Percentiles rank a stretch among this genome's conserved stretches.
Conservation (phyloP, 768 basidiomycete genomes). For the Amanita thiersii region DNA sequence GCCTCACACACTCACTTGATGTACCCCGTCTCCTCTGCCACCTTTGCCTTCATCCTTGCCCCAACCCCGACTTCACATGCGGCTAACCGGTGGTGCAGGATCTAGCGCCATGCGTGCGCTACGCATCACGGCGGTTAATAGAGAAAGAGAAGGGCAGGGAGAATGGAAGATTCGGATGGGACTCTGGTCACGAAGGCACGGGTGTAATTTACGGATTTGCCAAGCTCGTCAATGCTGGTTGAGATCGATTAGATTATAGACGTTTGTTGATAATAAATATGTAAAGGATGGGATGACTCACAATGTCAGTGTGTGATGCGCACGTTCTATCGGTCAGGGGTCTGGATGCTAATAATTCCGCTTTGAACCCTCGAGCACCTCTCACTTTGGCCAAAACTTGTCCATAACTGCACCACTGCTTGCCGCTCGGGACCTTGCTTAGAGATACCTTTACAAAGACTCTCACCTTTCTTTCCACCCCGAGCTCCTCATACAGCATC, state of each 20-base stretch:
- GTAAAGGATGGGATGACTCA: slow-evolving; percentile 27
- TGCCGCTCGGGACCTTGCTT: slow-evolving; percentile 37
- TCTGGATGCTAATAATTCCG: slow-evolving; percentile 19
- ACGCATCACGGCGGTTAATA: slow-evolving; percentile 37
- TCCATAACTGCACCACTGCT: slow-evolving; percentile 41
- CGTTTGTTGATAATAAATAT: slow-evolving; percentile 3
- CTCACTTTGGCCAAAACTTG: slow-evolving; percentile 64
- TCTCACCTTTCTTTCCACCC: slow-evolving; percentile 39
- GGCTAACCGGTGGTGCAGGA: slow-evolving; percentile 69
- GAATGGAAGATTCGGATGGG: slow-evolving; percentile 36
- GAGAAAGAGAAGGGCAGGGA: slow-evolving; percentile 24
- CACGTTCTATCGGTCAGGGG: slow-evolving; percentile 55
- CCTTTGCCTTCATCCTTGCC: slow-evolving; percentile 14
- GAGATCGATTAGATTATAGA: slow-evolving; percentile 8
- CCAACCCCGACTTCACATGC: slow-evolving; percentile 11
- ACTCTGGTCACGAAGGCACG: slow-evolving; percentile 57
- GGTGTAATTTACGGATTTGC: slow-evolving; percentile 48
- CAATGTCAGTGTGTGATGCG: slow-evolving; percentile 56
- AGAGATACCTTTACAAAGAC: slow-evolving; percentile 44
- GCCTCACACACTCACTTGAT: slow-evolving; percentile 67
- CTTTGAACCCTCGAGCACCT: slow-evolving; percentile 31
- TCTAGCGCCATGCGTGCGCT: slow-evolving; percentile 56
- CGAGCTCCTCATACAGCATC: slow-evolving; percentile 34
- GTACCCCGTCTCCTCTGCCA: slow-evolving; percentile 47
- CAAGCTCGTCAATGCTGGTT: slow-evolving; percentile 39